Evolutionary conservation across 306 rosid genomes (phyloP).

Genomic region (Potentilla sterilis): DNA sequence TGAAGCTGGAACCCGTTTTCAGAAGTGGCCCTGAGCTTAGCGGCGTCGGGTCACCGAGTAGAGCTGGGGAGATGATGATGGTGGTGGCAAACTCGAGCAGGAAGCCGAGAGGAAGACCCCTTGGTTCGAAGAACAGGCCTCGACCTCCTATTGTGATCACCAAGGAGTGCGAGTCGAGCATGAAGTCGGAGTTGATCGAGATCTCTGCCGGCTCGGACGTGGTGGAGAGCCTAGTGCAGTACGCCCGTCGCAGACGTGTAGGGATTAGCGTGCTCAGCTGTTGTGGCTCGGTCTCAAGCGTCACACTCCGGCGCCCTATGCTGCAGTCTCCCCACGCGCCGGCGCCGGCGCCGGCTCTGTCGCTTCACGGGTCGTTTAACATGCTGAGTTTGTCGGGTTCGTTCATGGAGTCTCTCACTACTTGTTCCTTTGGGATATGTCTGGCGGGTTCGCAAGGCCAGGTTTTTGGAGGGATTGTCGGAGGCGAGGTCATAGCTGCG

Average conservation of each 20-base stretch:
- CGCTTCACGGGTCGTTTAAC: constrained; percentile 29
- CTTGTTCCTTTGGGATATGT: constrained; percentile 35
- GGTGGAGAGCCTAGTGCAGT: constrained; percentile 35
- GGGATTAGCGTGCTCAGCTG: constrained; percentile 38
- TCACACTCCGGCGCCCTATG: constrained; percentile 27
- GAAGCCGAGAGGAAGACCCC: constrained; percentile 62
- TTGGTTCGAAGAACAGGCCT: constrained; percentile 65
- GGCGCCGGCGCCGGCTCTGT: constrained; percentile 26
- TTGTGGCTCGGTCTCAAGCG: constrained; percentile 42
- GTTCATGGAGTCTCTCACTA: not conserved
- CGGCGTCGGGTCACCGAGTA: not conserved
- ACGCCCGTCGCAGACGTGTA: constrained; percentile 25
- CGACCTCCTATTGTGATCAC: constrained; percentile 43
- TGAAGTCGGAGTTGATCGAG: constrained; percentile 39
- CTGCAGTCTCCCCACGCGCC: constrained; percentile 31
- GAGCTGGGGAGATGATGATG: not conserved
- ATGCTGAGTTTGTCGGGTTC: not conserved
- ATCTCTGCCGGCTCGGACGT: constrained; percentile 49
- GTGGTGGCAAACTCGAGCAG: constrained; percentile 8
- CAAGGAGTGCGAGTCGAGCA: constrained; percentile 19
- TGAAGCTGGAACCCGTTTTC: not conserved
- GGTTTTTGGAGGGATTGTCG: constrained; percentile 58
- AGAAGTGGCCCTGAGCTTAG: not conserved
- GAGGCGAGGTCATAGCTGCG: constrained; percentile 44
- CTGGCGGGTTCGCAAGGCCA: constrained; percentile 42